Base-by-base conservation (phyloP, 495 filamentous ascomycete species). In the Tirmania nivea region DNA sequence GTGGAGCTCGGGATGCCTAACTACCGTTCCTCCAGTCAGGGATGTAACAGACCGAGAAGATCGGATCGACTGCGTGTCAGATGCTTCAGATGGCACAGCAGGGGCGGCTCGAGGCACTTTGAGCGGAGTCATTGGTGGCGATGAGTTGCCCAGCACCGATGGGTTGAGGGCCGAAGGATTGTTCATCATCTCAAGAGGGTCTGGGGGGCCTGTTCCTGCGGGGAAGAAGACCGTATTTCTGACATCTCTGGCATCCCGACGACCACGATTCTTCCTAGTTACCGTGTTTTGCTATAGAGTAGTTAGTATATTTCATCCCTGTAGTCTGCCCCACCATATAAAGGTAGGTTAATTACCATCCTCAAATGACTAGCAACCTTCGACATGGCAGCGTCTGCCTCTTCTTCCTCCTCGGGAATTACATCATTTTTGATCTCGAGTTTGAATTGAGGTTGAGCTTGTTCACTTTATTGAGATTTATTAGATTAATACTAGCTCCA, bases 391-490 rank as follows among this genome's bases (percentile, higher is more conserved):
- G 83, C 81, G 66, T 90, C 79, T 2, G 85, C 85, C 65, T 93
- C 86, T 53, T 73, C 78, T 58, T 89, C 84, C 64, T 96, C 90
- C 67, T 97, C 90, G 19, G 79, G 79, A 54, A 99, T 92, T 1
- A 93, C 89, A 55, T 92, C 83, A 57, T 86, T 87, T 56, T 85
- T 75, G 57, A 99, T 99, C 55, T 81, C 90, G 25, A 99, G 70
- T 65, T 90, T 96, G 68, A 94, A 83, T 54, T 81, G 73, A 25
- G 78, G 72, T 50, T 84, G 81, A 45, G 48, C 37, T 85, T 82
- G 53, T 65, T 67, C 65, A 79, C 72, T 51, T 55, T 57, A 56
- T 67, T 51, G 69, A 72, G 20, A 77, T 72, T 42, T 84, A 84
- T 68, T 7, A 10, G 12, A n/a, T 36, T 51, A 19, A 39, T 16